These are phyloP conservation scores for Neoboletus magnificus DNA, from an alignment of 768 basidiomycete species.

Conservation along the genomic window DNA sequence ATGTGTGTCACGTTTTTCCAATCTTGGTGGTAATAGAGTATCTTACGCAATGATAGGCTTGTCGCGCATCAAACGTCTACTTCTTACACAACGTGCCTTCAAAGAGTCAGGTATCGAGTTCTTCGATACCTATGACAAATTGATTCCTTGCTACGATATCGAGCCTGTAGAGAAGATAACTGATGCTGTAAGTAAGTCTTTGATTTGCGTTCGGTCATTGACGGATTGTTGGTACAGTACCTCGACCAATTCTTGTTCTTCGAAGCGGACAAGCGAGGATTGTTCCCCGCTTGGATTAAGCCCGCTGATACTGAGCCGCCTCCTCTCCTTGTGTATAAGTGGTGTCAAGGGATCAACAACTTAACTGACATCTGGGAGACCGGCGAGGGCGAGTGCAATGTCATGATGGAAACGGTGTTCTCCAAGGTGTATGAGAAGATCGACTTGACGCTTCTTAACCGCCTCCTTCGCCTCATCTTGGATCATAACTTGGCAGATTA, in stretches of 20 bases:
- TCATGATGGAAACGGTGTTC: conserved; percentile 97
- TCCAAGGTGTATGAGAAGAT: conserved; percentile 99
- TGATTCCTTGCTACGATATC: conserved; percentile 98
- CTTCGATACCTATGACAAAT: conserved; percentile 96
- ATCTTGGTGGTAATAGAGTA: neutral
- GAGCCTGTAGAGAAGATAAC: conserved; percentile 99
- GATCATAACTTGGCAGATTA: conserved; percentile 99
- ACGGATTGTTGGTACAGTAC: conserved; percentile 48
- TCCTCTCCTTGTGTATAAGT: conserved; percentile 96
- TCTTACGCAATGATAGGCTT: conserved; percentile 46
- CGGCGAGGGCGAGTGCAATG: conserved; percentile 94
- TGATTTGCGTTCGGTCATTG: neutral
- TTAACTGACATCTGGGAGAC: conserved; percentile 99
- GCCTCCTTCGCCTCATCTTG: conserved; percentile 90
- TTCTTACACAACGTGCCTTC: conserved; percentile 97
- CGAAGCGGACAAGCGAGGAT: conserved; percentile 95
- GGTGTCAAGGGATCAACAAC: conserved; percentile 99
- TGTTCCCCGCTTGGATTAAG: conserved; percentile 99
- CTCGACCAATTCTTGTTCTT: conserved; percentile 99
- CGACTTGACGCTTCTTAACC: conserved; percentile 92
- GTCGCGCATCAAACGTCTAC: conserved; percentile 95
- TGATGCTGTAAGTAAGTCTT: conserved; percentile 66
- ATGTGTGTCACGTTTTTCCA: conserved; percentile 45
- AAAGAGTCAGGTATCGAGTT: conserved; percentile 98
- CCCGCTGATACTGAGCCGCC: conserved; percentile 97